Base-by-base conservation (phyloP, 495 filamentous ascomycete genomes). In the Neurospora tetrasperma region DNA sequence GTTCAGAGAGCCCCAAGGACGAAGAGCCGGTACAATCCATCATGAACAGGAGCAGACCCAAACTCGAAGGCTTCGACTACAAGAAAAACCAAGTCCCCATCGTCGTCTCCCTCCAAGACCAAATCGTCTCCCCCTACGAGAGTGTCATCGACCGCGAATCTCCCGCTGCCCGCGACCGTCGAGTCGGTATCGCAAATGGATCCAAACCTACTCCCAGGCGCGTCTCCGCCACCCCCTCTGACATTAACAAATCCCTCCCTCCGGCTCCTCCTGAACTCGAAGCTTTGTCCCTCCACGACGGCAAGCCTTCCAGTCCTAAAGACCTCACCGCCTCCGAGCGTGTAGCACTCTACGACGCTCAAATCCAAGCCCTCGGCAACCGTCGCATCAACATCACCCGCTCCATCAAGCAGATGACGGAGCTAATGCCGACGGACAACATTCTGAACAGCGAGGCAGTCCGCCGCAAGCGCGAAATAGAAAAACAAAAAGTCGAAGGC, bases 331-430 rank as follows among this genome's bases (percentile, higher is more conserved):
- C 87, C 2, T 82, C 86, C 14, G 89, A 90, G 79, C 90, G 90
- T 27, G 86, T 96, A 69, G 84, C 88, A 42, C 83, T 87, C 44
- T 85, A 96, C 20, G 87, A 94, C 80, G 88, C 90, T 1, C 88
- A 88, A 76, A 85, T 90, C 62, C 86, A 89, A 31, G 86, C 88
- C 43, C 86, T 97, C 10, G 84, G 81, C 3, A 86, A 89, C 74
- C 89, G 91, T 42, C 88, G 90, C 70, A 82, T 85, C 71, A 96
- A 93, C 80, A 85, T 96, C 73, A 85, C 89, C 75, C 90, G 86
- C 1, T 87, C 91, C 48, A 90, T 94, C 75, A 83, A 88, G 73
- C 90, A 93, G 80, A 88, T 94, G 84, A 93, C 89, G 40, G 86
- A 88, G 77, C 80, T 88, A 76, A 87, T 89, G 86, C 86, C 86